Percentiles rank a stretch among this genome's conserved stretches.
These are phyloP conservation scores for Scedosporium dehoogii DNA, from an alignment of 2,329 filamentous ascomycete genomes.

Conservation along the genomic window DNA sequence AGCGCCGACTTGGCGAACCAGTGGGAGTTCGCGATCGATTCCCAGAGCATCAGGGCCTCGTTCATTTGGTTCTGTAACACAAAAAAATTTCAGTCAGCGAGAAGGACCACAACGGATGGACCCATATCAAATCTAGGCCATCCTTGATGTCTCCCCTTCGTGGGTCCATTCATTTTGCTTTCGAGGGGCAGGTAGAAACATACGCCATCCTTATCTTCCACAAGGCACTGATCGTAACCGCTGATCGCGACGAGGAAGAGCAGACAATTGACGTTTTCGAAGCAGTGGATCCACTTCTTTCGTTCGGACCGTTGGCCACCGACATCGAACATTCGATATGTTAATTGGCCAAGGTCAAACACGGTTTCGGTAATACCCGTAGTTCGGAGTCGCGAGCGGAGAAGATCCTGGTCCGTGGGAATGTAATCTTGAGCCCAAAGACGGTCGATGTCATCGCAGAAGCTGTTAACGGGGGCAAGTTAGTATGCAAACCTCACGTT, in stretches of 20 bases:
- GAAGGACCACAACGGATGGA: slow-evolving; percentile 8
- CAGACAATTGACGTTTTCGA: slow-evolving; percentile 86
- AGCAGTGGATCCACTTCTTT: slow-evolving; percentile 97
- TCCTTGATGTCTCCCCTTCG: background rate
- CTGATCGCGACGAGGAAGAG: slow-evolving; percentile 92
- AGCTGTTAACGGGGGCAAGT: slow-evolving; percentile 41
- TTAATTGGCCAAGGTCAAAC: slow-evolving; percentile 84
- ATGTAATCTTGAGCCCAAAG: slow-evolving; percentile 70
- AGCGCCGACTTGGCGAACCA: slow-evolving; percentile 78
- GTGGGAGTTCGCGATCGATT: slow-evolving; percentile 75
- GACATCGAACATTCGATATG: slow-evolving; percentile 95
- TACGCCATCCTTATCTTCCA: slow-evolving; percentile 94
- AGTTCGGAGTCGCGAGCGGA: slow-evolving; percentile 80
- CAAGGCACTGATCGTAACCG: slow-evolving; percentile 90
- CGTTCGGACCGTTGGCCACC: slow-evolving; percentile 86
- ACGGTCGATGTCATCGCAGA: slow-evolving; percentile 69
- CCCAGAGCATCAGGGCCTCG: slow-evolving; percentile 78
- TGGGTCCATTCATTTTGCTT: background rate
- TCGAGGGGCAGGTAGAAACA: slow-evolving; percentile 25
- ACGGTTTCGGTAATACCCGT: slow-evolving; percentile 94
- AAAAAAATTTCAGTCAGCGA: background rate
- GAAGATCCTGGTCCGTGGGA: slow-evolving; percentile 87
- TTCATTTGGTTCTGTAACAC: slow-evolving; percentile 78
- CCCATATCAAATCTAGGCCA: background rate
- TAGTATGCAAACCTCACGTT: background rate